Percentiles rank a stretch among this genome's conserved stretches.
Evolutionary conservation across 2,329 filamentous ascomycete genomes (phyloP).

Genomic region (Botrytis fabae): DNA sequence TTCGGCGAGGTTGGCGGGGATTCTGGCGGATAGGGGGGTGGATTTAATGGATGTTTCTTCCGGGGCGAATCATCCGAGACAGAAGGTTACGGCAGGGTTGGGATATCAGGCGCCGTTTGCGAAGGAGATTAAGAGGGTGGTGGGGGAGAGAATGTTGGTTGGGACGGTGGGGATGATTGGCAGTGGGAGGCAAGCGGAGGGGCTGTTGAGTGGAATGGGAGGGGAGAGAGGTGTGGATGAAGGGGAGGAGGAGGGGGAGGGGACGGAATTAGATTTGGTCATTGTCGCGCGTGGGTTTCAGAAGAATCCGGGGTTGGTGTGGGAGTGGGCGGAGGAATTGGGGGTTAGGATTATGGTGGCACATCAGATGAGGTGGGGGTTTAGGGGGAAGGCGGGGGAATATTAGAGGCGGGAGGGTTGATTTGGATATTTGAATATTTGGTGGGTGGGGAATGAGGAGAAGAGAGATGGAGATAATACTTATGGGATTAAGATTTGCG

Average conservation of each 20-base stretch:
- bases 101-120: slow-evolving; percentile 73
- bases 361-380: slow-evolving; percentile 58
- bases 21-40: slow-evolving; percentile 66
- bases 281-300: slow-evolving; percentile 56
- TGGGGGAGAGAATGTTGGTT: slow-evolving; percentile 59
- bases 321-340: slow-evolving; percentile 56
- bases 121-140: slow-evolving; percentile 67
- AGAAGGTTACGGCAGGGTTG: slow-evolving; percentile 58
- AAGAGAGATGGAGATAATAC: neutral
- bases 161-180: slow-evolving; percentile 53
- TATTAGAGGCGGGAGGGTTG: neutral
- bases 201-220: slow-evolving; percentile 48
- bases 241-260: slow-evolving; percentile 38
- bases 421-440: neutral
- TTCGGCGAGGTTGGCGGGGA: slow-evolving; percentile 60
- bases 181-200: slow-evolving; percentile 48
- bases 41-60: slow-evolving; percentile 74
- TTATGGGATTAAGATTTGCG: neutral
- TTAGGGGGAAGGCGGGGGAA: slow-evolving; percentile 44
- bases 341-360: slow-evolving; percentile 49
- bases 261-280: slow-evolving; percentile 51
- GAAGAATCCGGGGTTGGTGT: slow-evolving; percentile 59
- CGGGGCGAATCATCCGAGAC: slow-evolving; percentile 62
- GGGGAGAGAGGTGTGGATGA: neutral
- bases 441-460: neutral